Conservation (phyloP, 202 grass and related monocot species). For the Setaria italica region DNA sequence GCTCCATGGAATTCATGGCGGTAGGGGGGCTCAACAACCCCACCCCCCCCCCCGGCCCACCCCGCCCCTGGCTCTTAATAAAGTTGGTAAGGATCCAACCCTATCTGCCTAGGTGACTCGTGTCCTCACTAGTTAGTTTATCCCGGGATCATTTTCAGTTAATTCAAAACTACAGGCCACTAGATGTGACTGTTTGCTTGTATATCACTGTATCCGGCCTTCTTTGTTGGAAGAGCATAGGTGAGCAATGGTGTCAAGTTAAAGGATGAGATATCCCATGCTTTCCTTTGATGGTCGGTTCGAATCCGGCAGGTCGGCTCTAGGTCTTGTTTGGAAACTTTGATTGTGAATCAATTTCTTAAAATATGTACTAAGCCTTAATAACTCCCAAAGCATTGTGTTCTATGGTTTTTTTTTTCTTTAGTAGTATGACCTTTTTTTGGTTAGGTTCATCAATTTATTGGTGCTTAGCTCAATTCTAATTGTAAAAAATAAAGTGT, state of each 20-base stretch:
- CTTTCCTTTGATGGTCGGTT: conserved; percentile 55
- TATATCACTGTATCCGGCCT: conserved; percentile 29
- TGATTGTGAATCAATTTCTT: neutral
- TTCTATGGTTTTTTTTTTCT: neutral
- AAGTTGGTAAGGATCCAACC: neutral
- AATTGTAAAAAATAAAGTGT: neutral
- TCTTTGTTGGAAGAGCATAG: conserved; percentile 66
- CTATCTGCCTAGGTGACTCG: neutral
- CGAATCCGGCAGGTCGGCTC: conserved; percentile 58
- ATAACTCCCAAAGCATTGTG: neutral
- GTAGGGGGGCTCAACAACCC: too few relatives aligned
- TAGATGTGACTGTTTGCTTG: neutral
- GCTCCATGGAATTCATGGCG: too few relatives aligned
- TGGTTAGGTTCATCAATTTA: neutral
- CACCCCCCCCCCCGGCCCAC: too few relatives aligned
- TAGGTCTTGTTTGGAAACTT: neutral
- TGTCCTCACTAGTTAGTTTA: neutral
- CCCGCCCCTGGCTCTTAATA: too few relatives aligned
- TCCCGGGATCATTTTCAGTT: neutral
- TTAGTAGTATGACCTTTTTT: neutral
- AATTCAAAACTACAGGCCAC: neutral
- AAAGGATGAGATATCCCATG: neutral
- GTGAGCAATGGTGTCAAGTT: conserved; percentile 4
- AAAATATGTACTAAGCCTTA: neutral
- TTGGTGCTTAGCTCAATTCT: neutral